These are phyloP conservation scores for Gamarada debralockiae DNA, from an alignment of 495 filamentous ascomycete genomes.

Conservation along the genomic window DNA sequence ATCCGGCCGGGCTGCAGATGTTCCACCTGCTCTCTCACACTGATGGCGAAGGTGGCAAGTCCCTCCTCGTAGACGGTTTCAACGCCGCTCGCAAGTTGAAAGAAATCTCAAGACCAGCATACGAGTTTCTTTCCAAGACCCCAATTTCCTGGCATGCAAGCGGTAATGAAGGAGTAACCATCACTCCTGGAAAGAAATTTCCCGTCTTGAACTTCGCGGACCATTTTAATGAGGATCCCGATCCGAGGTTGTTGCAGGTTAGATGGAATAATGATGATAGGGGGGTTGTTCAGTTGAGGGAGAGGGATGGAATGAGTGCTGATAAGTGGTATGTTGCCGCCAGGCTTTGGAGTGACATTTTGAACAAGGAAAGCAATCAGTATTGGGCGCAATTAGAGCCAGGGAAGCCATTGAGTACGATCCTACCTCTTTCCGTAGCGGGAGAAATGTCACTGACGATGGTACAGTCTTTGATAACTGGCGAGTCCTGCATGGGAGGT, in stretches of 20 bases:
- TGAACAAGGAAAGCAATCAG: constrained; percentile 49
- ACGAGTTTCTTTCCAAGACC: constrained; percentile 43
- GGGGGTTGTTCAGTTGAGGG: constrained; percentile 45
- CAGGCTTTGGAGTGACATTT: constrained; percentile 55
- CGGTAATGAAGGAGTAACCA: constrained; percentile 77
- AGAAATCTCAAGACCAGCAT: constrained; percentile 43
- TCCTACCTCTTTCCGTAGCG: constrained; percentile 2
- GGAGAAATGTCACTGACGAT: background rate
- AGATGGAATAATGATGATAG: constrained; percentile 93
- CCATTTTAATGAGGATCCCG: constrained; percentile 32
- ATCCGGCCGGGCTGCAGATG: constrained; percentile 83
- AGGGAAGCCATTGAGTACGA: constrained; percentile 69
- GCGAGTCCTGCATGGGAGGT: constrained; percentile 84
- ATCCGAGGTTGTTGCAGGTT: constrained; percentile 52
- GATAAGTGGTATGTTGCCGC: constrained; percentile 74
- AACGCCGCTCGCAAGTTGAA: constrained; percentile 56
- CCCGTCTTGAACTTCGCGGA: constrained; percentile 60
- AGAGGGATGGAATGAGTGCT: constrained; percentile 36
- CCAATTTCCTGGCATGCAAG: constrained; percentile 72
- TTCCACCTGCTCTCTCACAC: constrained; percentile 86
- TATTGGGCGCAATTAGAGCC: constrained; percentile 77
- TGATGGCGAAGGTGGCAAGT: constrained; percentile 61
- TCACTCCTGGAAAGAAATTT: constrained; percentile 59
- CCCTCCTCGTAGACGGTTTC: constrained; percentile 81
- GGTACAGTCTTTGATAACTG: constrained; percentile 85